Base-by-base conservation (phyloP, 345 rosid species). In the Melaleuca quinquenervia region DNA sequence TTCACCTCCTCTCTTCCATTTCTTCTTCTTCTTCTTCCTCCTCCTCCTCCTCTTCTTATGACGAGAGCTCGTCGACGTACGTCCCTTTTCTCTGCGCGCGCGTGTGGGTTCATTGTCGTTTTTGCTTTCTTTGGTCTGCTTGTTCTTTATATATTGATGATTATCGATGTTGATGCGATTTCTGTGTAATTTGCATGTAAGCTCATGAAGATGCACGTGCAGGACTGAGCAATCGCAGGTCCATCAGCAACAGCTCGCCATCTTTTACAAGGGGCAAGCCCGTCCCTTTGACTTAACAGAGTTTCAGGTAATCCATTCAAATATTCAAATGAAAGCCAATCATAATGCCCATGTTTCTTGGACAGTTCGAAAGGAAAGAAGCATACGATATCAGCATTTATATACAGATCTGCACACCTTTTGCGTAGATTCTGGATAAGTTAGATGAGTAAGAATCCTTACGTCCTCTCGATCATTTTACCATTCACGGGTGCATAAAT, bases 261-360 rank as follows among this genome's bases (percentile, higher is more conserved):
- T 85, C 10, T 32, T 85, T 44, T 53, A 87, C 49, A 50, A 75
- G 36, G 87, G 87, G 13, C 55, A 75, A 54, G 83, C 50, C 64
- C 70, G 75, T 74, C 75, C 87, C 53, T 87, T 82, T 7, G 89
- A 87, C 62, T 20, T 87, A 0, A 85, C 70, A 0, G 89, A 87
- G 54, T 76, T 87, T 53, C 89, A 87, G 89, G 89, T 87, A 82
- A 53, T 50, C 36, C 49, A 22, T 70, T 12, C 18, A 2, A 36
- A 36, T 9, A 20, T 20, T 70, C 48, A 21, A 32, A 9, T 5
- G 78, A 36, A 21, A 36, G 78, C 13, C 48, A 48, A 36, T 32
- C 24, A 0, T 3, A 21, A 20, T 36, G 78, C 78, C 78, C 78
- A 2, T 11, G 48, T 9, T 36, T 70, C 24, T 36, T 48, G 16